Evolutionary conservation across 768 basidiomycete species (phyloP), one percentile per base, ranked within the genome.

Genomic region (Tylopilus plumbeoviolaceoides): DNA sequence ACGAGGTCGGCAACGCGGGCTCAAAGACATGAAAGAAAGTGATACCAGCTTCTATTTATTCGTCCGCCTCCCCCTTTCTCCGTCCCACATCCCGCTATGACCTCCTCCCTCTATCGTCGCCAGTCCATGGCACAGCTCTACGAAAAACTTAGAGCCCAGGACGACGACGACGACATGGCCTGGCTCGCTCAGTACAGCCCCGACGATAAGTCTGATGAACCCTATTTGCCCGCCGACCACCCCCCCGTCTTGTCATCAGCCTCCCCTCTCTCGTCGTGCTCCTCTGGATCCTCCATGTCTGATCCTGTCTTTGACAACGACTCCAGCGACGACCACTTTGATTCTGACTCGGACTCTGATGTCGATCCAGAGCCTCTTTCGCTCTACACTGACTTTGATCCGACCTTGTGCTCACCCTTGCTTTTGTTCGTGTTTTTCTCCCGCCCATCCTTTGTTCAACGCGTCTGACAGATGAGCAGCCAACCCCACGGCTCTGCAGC

Each of bases 1-100:
- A 71, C 70, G 70, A 68, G 68, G 66, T 71, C 70, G 70, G 68
- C 69, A 71, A 67, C 67, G 66, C 55, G 63, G 67, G 66, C 51
- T 59, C 62, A 68, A 63, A 71, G 66, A 64, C 68, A 69, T 69
- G 68, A 71, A 69, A 70, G 68, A 70, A 71, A 69, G 57, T 59
- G 58, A 68, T 62, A 46, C 50, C 56, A 50, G 50, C 60, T 52
- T 36, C 63, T 69, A 69, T 69, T 68, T 70, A 71, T 61, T 55
- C 43, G 36, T 54, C 48, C 17, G 44, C 48, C 23, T 58, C 48
- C 20, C 23, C 51, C 57, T 58, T 61, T 58, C 53, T 59, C 61
- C 43, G 52, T 57, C 40, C 42, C 46, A 46, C 55, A 40, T 53
- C 39, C 46, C 53, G 38, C 52, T 57, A 69, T 69, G 68, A 20